Percentiles rank a stretch among this genome's conserved stretches.
phyloP scores from a whole-genome alignment of 495 filamentous ascomycete genomes.

The Lasiosphaeria ovina region DNA sequence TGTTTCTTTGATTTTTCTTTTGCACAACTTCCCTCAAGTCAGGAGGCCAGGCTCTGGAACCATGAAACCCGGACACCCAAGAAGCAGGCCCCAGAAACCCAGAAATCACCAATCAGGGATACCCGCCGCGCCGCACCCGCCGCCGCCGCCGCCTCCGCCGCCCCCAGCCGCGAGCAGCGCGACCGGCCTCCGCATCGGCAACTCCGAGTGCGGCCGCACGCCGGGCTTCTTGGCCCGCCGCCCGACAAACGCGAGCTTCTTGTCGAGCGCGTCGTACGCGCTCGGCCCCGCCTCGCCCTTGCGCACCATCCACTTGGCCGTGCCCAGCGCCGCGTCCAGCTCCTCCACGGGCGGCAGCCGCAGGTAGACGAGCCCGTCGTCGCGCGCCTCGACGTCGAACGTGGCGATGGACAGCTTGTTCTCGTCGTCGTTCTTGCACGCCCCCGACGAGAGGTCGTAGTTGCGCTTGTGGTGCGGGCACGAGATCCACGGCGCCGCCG shows the following conservation, averaged over 20 bases:
- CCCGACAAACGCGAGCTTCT: slow-evolving; percentile 50
- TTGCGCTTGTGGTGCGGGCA: slow-evolving; percentile 95
- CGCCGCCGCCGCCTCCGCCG: not conserved
- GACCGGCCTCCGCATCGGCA: slow-evolving; percentile 5
- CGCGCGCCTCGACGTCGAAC: slow-evolving; percentile 75
- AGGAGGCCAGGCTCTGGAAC: no score
- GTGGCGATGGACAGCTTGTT: slow-evolving; percentile 76
- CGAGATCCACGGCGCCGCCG: slow-evolving; percentile 72
- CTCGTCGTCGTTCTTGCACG: slow-evolving; percentile 71
- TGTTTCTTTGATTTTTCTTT: no score
- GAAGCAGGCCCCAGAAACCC: no score
- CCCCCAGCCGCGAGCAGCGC: not conserved
- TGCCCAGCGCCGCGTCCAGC: slow-evolving; percentile 79
- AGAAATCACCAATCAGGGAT: not conserved
- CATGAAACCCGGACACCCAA: no score
- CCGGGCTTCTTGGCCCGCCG: slow-evolving; percentile 36
- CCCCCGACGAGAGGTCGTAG: slow-evolving; percentile 72
- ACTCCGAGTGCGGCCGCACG: slow-evolving; percentile 37
- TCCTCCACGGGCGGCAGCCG: slow-evolving; percentile 84
- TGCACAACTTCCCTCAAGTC: no score
- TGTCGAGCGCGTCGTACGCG: slow-evolving; percentile 69
- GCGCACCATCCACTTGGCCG: slow-evolving; percentile 77
- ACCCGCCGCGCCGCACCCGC: not conserved
- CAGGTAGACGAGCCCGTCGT: slow-evolving; percentile 80
- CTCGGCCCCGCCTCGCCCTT: slow-evolving; percentile 61